phyloP scores from a whole-genome alignment of 192 early-diverging fungal genomes.

The Linnemannia hyalina region DNA sequence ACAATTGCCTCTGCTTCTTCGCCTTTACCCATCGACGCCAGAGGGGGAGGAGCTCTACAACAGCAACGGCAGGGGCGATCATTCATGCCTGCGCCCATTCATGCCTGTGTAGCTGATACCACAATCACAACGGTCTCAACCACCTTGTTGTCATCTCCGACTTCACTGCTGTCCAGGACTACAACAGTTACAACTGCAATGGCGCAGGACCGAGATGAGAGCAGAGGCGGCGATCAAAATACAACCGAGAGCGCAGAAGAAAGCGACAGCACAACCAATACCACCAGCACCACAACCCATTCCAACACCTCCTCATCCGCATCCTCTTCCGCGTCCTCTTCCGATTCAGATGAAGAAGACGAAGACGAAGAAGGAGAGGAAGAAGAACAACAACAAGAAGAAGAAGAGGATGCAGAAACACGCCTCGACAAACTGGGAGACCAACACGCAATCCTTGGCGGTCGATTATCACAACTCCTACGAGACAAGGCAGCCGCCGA shows the following conservation, averaged over 20 bases:
- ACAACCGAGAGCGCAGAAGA: neutral
- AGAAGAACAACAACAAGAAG: neutral
- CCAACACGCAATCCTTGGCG: constrained; percentile 18
- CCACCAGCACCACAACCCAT: neutral
- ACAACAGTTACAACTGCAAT: neutral
- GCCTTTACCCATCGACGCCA: neutral
- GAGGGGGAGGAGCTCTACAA: neutral
- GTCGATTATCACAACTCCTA: constrained; percentile 13
- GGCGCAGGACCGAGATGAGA: neutral
- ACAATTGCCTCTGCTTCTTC: neutral
- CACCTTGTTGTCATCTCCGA: neutral
- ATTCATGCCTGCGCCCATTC: neutral
- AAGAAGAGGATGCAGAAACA: neutral
- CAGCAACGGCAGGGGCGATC: neutral
- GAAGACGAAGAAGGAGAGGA: neutral
- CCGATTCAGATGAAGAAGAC: neutral
- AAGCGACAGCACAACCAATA: neutral
- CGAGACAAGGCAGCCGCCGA: constrained; percentile 32
- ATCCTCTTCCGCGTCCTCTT: neutral
- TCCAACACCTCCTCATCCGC: neutral
- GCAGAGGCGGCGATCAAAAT: neutral
- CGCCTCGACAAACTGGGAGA: neutral
- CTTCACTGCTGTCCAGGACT: neutral
- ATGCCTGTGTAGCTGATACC: neutral
- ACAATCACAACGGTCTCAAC: neutral